Conservation (phyloP, 2,329 filamentous ascomycete genomes). For the Pseudogymnoascus sp. region DNA sequence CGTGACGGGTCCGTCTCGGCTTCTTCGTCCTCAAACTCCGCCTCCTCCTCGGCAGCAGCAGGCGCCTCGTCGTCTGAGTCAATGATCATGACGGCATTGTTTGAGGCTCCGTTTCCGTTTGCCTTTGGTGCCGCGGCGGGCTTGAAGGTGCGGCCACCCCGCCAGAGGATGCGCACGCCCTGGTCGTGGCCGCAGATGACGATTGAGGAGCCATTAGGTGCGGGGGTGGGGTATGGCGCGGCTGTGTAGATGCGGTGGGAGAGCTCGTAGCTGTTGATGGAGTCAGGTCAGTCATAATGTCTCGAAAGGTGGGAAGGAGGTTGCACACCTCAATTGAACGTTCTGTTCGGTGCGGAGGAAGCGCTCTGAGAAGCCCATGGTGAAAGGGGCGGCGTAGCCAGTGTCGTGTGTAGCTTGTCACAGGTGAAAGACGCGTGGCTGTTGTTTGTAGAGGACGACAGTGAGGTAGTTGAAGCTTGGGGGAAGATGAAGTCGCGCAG, state of each 20-base stretch:
- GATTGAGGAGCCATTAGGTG: conserved; percentile 54
- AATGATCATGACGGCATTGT: conserved; percentile 52
- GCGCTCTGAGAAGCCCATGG: conserved; percentile 1
- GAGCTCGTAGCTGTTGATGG: conserved; percentile 44
- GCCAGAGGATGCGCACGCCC: conserved; percentile 53
- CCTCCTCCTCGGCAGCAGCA: conserved; percentile 23
- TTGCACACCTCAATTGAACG: conserved; percentile 3
- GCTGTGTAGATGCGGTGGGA: conserved; percentile 49
- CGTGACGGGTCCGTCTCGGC: conserved; percentile 26
- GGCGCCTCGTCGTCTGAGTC: conserved; percentile 52
- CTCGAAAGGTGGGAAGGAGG: background rate
- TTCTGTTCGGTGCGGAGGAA: background rate
- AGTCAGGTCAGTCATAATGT: background rate
- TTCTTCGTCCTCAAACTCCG: conserved; percentile 47
- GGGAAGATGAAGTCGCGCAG: background rate
- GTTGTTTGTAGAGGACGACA: background rate
- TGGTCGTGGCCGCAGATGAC: conserved; percentile 56
- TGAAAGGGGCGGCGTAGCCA: background rate
- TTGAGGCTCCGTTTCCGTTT: conserved; percentile 43
- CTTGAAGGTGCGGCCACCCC: conserved; percentile 53
- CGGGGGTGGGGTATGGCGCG: conserved; percentile 52
- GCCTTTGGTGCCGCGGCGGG: conserved; percentile 27
- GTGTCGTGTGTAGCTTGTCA: background rate
- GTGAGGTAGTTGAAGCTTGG: background rate
- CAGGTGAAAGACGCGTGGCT: background rate